Evolutionary conservation across 495 filamentous ascomycete species (phyloP), one percentile per base, ranked within the genome.

Genomic region (Xylaria castorea): DNA sequence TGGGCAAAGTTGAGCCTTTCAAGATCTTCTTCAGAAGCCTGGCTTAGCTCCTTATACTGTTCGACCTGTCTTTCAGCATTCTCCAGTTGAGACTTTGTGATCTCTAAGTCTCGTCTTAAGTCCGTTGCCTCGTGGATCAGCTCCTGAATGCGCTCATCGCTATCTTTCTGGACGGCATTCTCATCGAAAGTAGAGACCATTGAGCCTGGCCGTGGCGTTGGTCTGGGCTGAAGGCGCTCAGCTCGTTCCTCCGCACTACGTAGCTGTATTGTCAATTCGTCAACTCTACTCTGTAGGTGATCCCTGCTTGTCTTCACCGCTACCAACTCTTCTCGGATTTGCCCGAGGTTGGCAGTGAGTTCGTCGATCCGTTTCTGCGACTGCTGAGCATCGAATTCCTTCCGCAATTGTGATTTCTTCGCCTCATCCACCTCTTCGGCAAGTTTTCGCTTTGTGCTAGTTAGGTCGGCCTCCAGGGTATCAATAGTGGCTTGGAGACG

Each of bases 351-450:
- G n/a, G 89, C 84, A 30, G 92, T 89, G 30, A 98, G 87, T 75
- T 98, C 96, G 74, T 98, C 94, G 71, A 98, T 95, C 57, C 92
- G 87, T 80, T 93, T 94, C 79, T 95, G 94, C 65, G 84, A 91
- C 76, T 97, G 94, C 70, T 93, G 90, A 58, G 90, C 85, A 63
- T 98, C 95, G 75, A 92, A 97, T 76, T 98, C 95, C 73, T 94
- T 93, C 40, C 94, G 90, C 57, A 95, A 82, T 58, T 91, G 84
- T 3, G 89, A 84, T 73, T 95, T 94, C 83, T 93, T 94, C 25
- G 86, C 86, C 64, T 95, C 94, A 71, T 98, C 95, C 2, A 91
- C 79, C 77, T 97, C 94, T 44, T 95, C 92, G 22, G 91, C 89
- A 9, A 98, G 88, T 78, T 94, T 97, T 6, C 92, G 90, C 76